A percentile compares a stretch with the other conserved stretches of the same genome.
Evolutionary conservation across 108 stramenopile species (phyloP).

Genomic region (Skeletonema potamos): DNA sequence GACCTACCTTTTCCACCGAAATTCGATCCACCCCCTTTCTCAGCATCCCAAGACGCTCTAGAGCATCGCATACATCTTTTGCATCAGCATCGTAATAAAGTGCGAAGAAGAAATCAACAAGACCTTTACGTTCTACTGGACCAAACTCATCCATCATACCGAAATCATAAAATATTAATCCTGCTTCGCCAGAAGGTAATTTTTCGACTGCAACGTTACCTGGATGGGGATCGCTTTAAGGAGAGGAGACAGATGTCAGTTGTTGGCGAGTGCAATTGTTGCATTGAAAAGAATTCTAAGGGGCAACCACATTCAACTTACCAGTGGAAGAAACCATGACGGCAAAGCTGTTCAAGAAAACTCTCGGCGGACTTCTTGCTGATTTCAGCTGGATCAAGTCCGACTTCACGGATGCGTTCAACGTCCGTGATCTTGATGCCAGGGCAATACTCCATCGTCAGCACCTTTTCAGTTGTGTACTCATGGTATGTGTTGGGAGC

Average conservation of each 20-base stretch:
- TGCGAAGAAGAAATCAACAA: slow-evolving; percentile 91
- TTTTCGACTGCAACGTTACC: slow-evolving; percentile 93
- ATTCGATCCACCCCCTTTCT: slow-evolving; percentile 91
- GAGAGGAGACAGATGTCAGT: background rate
- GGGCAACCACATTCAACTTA: slow-evolving; percentile 8
- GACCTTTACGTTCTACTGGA: slow-evolving; percentile 67
- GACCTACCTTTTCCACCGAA: slow-evolving; percentile 93
- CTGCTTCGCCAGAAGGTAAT: slow-evolving; percentile 65
- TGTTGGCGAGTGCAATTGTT: background rate
- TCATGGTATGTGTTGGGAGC: slow-evolving; percentile 88
- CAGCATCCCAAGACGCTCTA: slow-evolving; percentile 93
- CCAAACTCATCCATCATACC: slow-evolving; percentile 99
- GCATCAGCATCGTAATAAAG: slow-evolving; percentile 90
- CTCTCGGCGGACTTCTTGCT: slow-evolving; percentile 84
- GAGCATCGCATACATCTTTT: slow-evolving; percentile 89
- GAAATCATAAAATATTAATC: slow-evolving; percentile 96
- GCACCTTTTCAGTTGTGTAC: slow-evolving; percentile 82
- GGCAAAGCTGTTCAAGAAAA: slow-evolving; percentile 95
- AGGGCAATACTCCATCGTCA: slow-evolving; percentile 94
- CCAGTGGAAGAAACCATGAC: slow-evolving; percentile 91
- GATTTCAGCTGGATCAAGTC: slow-evolving; percentile 84
- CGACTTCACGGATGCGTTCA: slow-evolving; percentile 60
- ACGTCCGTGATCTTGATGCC: slow-evolving; percentile 95
- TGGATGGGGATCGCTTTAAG: slow-evolving; percentile 59
- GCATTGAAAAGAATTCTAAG: background rate